Percentiles rank a stretch among this genome's conserved stretches.
These are phyloP conservation scores for Aurantiochytrium sp. DNA, from an alignment of 108 stramenopile genomes.

Conservation along the genomic window DNA sequence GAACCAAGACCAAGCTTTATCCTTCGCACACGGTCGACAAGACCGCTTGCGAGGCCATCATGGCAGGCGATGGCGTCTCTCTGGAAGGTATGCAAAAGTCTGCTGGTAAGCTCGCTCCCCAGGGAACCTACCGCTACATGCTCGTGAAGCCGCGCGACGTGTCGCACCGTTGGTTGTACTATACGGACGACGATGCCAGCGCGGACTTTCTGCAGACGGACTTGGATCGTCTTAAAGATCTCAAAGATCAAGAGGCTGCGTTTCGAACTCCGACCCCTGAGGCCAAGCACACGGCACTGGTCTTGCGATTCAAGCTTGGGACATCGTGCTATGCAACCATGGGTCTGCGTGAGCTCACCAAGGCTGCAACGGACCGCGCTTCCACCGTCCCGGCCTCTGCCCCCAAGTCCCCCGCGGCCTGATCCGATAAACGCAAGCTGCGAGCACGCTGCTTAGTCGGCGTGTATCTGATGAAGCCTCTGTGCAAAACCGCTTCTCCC, in stretches of 20 bases:
- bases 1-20: background rate
- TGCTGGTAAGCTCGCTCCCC: background rate
- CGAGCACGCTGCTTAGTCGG: no score
- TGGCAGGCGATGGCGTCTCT: background rate
- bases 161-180: background rate
- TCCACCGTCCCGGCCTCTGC: background rate
- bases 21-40: background rate
- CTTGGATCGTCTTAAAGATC: background rate
- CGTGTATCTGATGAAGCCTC: no score
- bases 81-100: background rate
- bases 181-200: background rate
- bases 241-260: background rate
- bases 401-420: no score
- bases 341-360: background rate
- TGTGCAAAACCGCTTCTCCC: no score
- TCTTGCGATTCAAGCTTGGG: background rate
- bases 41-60: background rate
- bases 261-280: background rate
- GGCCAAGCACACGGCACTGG: background rate
- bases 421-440: no score
- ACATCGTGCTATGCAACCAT: background rate
- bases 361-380: background rate
- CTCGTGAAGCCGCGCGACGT: background rate
- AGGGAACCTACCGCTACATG: background rate
- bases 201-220: background rate